Conservation (phyloP, 176 grass and related monocot species). For the Carex scoparia region DNA sequence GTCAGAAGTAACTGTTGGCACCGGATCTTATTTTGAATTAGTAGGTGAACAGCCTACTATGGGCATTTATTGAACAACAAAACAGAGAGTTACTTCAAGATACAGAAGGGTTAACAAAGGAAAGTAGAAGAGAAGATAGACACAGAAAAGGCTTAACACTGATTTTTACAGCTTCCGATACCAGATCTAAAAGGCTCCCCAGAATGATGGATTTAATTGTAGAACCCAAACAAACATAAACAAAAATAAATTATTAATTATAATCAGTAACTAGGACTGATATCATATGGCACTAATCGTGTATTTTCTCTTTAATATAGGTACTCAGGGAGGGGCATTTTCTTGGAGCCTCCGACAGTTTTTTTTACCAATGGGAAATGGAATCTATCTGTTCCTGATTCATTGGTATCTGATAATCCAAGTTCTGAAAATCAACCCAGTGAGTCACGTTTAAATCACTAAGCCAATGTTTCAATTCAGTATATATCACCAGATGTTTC, state of each 20-base stretch:
- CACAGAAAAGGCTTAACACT: background rate
- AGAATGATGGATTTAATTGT: background rate
- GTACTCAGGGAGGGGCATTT: slow-evolving; percentile 86
- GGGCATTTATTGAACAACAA: background rate
- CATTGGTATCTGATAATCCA: slow-evolving; percentile 30
- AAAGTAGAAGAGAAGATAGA: background rate
- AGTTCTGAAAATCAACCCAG: slow-evolving; percentile 43
- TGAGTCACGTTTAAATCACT: slow-evolving; percentile 34
- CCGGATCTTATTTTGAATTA: background rate
- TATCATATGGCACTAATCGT: background rate
- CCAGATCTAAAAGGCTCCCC: background rate
- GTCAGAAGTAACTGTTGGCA: background rate
- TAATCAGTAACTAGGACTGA: background rate
- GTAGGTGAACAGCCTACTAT: background rate
- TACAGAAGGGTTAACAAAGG: background rate
- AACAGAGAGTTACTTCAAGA: background rate
- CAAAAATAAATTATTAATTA: background rate
- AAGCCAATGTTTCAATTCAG: slow-evolving; percentile 5
- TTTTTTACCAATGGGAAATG: slow-evolving; percentile 47
- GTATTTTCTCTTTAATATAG: slow-evolving; percentile 28
- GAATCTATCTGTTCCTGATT: slow-evolving; percentile 61
- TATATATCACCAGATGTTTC: background rate
- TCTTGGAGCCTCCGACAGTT: slow-evolving; percentile 75
- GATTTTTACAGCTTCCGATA: background rate
- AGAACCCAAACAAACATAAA: background rate